These are phyloP conservation scores for Amanita pseudoporphyria DNA, from an alignment of 768 basidiomycete species.

Conservation along the genomic window DNA sequence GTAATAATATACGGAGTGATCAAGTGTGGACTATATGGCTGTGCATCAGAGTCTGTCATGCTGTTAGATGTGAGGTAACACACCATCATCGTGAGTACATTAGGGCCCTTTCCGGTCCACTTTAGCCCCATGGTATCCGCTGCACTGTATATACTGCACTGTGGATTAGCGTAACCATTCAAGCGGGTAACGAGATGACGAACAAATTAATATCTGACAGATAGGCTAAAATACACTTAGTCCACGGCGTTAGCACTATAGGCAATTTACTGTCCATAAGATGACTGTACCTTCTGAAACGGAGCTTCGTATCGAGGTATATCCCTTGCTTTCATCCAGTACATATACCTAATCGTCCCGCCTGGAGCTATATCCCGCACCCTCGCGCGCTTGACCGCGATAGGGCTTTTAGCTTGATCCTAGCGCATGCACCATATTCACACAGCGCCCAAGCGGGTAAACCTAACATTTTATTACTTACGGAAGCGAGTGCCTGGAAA, in stretches of 20 bases:
- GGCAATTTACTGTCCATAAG: constrained; percentile 3
- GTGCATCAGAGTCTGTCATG: not conserved
- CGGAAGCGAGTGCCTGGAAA: constrained; percentile 21
- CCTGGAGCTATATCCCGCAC: constrained; percentile 31
- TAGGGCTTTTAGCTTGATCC: constrained; percentile 63
- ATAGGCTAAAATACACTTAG: constrained; percentile 64
- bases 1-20: constrained; percentile 78
- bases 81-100: constrained; percentile 52
- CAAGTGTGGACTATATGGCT: constrained; percentile 51
- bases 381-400: constrained; percentile 49
- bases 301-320: constrained; percentile 56
- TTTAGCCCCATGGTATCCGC: constrained; percentile 45
- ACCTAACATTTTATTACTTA: constrained; percentile 11
- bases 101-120: constrained; percentile 37
- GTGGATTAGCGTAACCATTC: constrained; percentile 8
- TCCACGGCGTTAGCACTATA: not conserved
- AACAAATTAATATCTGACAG: constrained; percentile 76
- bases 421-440: constrained; percentile 16
- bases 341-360: constrained; percentile 47
- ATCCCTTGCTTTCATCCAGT: constrained; percentile 73
- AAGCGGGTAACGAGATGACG: constrained; percentile 15
- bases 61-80: constrained; percentile 16
- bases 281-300: constrained; percentile 59
- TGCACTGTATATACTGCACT: constrained; percentile 45
- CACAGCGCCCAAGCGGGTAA: not conserved